Evolutionary conservation across 2,329 filamentous ascomycete species (phyloP).

Genomic region (Daldinia sp.): DNA sequence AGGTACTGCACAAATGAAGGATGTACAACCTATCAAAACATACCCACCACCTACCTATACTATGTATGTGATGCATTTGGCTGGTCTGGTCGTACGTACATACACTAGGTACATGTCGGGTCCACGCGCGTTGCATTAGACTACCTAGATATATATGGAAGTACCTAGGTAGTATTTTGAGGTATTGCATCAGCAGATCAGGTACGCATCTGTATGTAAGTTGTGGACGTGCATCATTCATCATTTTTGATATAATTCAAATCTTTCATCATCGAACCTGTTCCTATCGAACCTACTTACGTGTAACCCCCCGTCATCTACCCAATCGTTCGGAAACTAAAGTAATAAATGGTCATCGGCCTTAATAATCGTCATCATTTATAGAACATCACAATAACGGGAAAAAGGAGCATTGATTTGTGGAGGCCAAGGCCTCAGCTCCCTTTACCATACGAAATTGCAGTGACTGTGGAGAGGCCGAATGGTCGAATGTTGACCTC

Average conservation of each 20-base stretch:
- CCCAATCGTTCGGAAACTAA: background rate
- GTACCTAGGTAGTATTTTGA: too few relatives aligned
- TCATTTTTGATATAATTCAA: background rate
- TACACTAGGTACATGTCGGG: too few relatives aligned
- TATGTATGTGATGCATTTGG: too few relatives aligned
- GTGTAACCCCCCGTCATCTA: background rate
- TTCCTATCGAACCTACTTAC: background rate
- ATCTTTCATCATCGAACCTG: background rate
- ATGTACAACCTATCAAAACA: too few relatives aligned
- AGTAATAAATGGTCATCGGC: background rate
- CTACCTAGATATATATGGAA: too few relatives aligned
- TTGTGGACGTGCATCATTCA: too few relatives aligned
- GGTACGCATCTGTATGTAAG: too few relatives aligned
- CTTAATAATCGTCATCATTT: background rate
- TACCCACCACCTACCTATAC: too few relatives aligned
- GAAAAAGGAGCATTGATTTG: background rate
- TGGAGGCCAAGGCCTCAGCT: conserved; percentile 1
- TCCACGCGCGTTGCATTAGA: too few relatives aligned
- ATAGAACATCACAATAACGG: background rate
- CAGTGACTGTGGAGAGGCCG: conserved; percentile 5
- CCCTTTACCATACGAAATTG: conserved; percentile 10
- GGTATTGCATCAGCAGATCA: too few relatives aligned
- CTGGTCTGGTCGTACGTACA: too few relatives aligned
- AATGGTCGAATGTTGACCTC: conserved; percentile 13
- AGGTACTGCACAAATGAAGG: too few relatives aligned